Percentiles rank a stretch among this genome's conserved stretches.
Conservation (phyloP, 2,329 filamentous ascomycete species). For the Colletotrichum truncatum region DNA sequence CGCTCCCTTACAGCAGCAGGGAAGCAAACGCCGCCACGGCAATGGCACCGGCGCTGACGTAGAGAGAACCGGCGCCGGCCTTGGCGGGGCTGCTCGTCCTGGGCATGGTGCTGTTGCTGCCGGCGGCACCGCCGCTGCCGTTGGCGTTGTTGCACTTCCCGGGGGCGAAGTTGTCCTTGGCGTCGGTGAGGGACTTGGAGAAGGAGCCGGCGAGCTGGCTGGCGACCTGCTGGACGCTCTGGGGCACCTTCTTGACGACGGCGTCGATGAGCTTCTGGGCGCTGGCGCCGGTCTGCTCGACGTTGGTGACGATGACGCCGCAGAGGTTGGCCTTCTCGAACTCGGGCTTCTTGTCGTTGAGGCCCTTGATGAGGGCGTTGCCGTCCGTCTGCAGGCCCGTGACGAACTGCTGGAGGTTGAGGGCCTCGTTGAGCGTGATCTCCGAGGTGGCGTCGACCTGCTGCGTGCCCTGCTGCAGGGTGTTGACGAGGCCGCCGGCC, state of each 20-base stretch:
- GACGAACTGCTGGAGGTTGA: slow-evolving; percentile 31
- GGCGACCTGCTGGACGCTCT: slow-evolving; percentile 39
- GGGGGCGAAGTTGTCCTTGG: slow-evolving; percentile 36
- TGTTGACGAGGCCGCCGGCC: slow-evolving; percentile 32
- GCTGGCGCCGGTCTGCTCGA: slow-evolving; percentile 35
- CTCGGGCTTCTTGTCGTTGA: slow-evolving; percentile 38
- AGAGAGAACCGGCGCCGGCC: not conserved
- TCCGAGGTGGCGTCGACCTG: slow-evolving; percentile 24
- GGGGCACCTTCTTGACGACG: slow-evolving; percentile 40
- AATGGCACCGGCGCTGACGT: slow-evolving; percentile 13
- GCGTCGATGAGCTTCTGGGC: slow-evolving; percentile 40
- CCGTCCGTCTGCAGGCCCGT: slow-evolving; percentile 36
- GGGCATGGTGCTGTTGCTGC: slow-evolving; percentile 31
- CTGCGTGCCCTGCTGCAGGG: slow-evolving; percentile 30
- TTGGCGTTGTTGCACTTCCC: slow-evolving; percentile 39
- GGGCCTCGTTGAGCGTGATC: slow-evolving; percentile 32
- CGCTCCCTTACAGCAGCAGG: slow-evolving; percentile 13
- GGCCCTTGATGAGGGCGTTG: slow-evolving; percentile 35
- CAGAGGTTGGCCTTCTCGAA: slow-evolving; percentile 41
- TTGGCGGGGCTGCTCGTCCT: not conserved
- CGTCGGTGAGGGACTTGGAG: slow-evolving; percentile 34
- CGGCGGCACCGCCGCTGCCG: slow-evolving; percentile 23
- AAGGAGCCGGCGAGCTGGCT: slow-evolving; percentile 36
- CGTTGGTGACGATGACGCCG: slow-evolving; percentile 34
- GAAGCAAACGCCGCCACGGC: slow-evolving; percentile 5